Conservation (phyloP, 2,329 filamentous ascomycete species). For the Fonsecaea nubica region DNA sequence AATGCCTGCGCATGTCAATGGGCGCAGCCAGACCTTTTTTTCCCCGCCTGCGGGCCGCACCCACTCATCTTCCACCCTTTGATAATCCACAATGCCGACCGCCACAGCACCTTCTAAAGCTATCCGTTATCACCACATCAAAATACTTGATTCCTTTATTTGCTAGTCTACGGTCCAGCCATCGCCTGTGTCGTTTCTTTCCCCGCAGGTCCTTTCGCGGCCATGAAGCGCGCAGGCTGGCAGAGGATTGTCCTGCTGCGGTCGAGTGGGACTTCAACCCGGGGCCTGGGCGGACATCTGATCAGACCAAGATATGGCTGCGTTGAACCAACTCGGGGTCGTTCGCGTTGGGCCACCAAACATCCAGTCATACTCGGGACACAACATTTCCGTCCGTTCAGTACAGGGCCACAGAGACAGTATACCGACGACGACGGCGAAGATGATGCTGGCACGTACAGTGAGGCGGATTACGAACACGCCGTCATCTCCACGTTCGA, state of each 20-base stretch:
- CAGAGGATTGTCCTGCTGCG: conserved; percentile 16
- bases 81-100: too few relatives aligned
- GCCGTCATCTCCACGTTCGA: conserved; percentile 38
- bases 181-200: neutral
- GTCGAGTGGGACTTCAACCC: neutral
- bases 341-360: neutral
- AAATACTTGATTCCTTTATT: too few relatives aligned
- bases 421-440: conserved; percentile 28
- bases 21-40: too few relatives aligned
- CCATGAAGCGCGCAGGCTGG: conserved; percentile 9
- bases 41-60: too few relatives aligned
- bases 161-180: too few relatives aligned
- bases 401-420: conserved; percentile 10
- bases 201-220: neutral
- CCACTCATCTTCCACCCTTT: too few relatives aligned
- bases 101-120: too few relatives aligned
- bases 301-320: conserved; percentile 4
- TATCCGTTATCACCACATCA: too few relatives aligned
- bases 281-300: conserved; percentile 1
- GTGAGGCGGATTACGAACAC: conserved; percentile 34
- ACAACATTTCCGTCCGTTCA: conserved; percentile 9
- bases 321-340: neutral
- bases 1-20: too few relatives aligned
- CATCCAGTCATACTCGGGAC: neutral
- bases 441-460: conserved; percentile 22